Evolutionary conservation across 78 protist genomes (phyloP), one percentile per base, ranked within the genome.

Genomic region (Parvularia atlantis): DNA sequence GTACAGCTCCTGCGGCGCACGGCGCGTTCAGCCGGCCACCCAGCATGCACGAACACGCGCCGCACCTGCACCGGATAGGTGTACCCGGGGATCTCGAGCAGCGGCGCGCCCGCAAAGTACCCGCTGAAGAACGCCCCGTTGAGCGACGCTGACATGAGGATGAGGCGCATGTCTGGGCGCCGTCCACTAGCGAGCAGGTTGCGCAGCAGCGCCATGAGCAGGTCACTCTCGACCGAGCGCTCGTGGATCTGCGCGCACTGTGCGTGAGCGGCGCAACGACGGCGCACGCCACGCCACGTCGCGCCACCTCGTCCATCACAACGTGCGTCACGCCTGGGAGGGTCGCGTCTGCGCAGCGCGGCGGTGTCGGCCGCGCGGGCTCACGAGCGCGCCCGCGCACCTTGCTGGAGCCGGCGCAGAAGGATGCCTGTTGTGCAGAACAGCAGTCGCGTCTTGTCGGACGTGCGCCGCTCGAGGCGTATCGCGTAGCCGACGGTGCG

Each of bases 351-450:
- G n/a, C n/a, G n/a, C n/a, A n/a, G n/a, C n/a, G n/a, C n/a, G n/a
- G n/a, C n/a, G n/a, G n/a, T n/a, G n/a, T n/a, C n/a, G n/a, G n/a
- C n/a, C n/a, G 14, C 19, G 30, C 35, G 59, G 2, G 33, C 2
- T 31, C 24, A 76, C 33, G n/a, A 0, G 16, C 9, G 19, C 17
- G 14, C 69, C 76, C n/a, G 39, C 48, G n/a, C n/a, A n/a, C n/a
- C n/a, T n/a, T n/a, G n/a, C n/a, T 80, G 82, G 9, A 81, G 40
- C 31, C 61, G 26, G 10, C 80, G 85, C 35, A 89, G 56, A 17
- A 89, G 84, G 40, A 89, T 35, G 36, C 94, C 94, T 22, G 84
- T 81, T 14, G 94, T 85, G 77, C 81, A 75, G 57, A 73, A 89
- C 50, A 75, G 53, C 30, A 89, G 33, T n/a, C n/a, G n/a, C n/a